A percentile compares a stretch with the other conserved stretches of the same genome.
Evolutionary conservation across 1,284 basidiomycete species (phyloP).

Genomic region (Wallemia hederae): DNA sequence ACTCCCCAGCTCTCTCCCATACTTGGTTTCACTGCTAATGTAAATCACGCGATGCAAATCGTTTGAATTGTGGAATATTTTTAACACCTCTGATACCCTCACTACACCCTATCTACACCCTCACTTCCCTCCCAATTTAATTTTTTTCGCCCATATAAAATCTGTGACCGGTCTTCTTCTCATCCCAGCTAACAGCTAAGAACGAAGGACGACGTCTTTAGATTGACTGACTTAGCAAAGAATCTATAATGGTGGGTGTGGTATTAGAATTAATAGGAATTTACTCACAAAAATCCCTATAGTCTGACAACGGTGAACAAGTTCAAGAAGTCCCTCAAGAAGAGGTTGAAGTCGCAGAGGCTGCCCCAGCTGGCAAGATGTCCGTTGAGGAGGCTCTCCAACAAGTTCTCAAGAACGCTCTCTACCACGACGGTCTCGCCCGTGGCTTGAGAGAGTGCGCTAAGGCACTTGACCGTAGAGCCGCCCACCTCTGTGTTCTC

Average conservation of each 20-base stretch:
- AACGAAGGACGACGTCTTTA: background rate
- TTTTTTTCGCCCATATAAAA: background rate
- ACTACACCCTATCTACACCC: no score
- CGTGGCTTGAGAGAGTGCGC: slow-evolving; percentile 91
- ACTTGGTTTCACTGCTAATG: no score
- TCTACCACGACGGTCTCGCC: slow-evolving; percentile 92
- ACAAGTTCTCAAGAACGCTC: slow-evolving; percentile 84
- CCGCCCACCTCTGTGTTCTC: slow-evolving; percentile 94
- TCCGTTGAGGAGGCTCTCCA: slow-evolving; percentile 88
- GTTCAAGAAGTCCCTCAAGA: slow-evolving; percentile 23
- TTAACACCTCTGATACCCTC: no score
- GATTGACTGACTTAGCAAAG: slow-evolving; percentile 1
- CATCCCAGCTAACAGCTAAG: background rate
- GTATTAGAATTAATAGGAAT: background rate
- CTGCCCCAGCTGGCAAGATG: slow-evolving; percentile 78
- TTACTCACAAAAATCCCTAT: background rate
- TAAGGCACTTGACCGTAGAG: slow-evolving; percentile 94
- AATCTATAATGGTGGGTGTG: background rate
- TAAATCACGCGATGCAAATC: no score
- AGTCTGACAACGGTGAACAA: slow-evolving; percentile 86
- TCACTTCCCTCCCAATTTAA: background rate
- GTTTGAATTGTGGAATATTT: no score
- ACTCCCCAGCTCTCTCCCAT: no score
- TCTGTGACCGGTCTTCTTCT: background rate
- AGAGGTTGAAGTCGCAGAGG: slow-evolving; percentile 39